Base-by-base conservation (phyloP, 2,329 filamentous ascomycete species). In the Chalaropsis thielavioides region DNA sequence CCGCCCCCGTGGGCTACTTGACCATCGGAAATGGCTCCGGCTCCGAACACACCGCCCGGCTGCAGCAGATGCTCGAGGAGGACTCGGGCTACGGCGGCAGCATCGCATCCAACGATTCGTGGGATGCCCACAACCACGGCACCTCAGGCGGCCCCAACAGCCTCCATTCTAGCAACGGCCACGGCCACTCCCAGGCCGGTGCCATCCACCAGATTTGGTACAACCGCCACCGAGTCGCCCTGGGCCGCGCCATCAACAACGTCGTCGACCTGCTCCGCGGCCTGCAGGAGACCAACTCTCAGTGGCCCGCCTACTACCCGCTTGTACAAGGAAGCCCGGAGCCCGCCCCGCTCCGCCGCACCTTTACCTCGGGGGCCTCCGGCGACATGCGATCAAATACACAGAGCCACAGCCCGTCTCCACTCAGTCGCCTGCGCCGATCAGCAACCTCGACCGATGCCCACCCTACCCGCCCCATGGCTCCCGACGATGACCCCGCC, bases 251-350 rank as follows among this genome's bases (percentile, higher is more conserved):
- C 15, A 96, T 99, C 72, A 89, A 86, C 71, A 84, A 86, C 70
- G 92, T 92, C 8, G 84, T 96, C 66, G 90, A 96, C 67, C 84
- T 90, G 1, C 77, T 99, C 69, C 87, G 88, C 73, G 84, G 84
- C 67, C 81, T 99, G 66, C 92, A 95, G 74, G 82, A 92, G 68
- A 94, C 90, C 81, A 99, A 99, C 72, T 78, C 87, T 15, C 83
- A 86, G 72, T 97, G 94, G 94, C 94, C 94, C 0, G 92, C 92
- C 40, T 89, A 95, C 73, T 99, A 99, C 73, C 94, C 94, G 63
- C 90, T 92, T 1, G 86, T 92, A 2, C 86, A 90, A 72, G 51
- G 51, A 31, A 80, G 84, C 68, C 73, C 83, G 41, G 84, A 85
- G 59, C 66, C 67, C 15, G 66, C 65, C 35, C 64, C 58, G 56